Evolutionary conservation across 208 protist species (phyloP).

Genomic region (Leishmania tarentolae): DNA sequence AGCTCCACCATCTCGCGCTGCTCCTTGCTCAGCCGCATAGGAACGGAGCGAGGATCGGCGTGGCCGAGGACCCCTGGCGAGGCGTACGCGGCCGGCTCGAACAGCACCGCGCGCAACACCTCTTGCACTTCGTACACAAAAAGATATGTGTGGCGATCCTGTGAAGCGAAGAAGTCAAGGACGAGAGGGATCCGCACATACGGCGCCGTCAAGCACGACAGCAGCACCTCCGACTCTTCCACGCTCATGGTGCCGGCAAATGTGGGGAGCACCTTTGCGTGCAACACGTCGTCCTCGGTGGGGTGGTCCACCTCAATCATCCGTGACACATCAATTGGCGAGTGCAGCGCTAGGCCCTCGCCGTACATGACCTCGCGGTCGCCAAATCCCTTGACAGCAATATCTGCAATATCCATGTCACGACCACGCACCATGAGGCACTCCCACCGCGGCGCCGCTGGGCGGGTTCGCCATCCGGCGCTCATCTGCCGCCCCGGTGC

Average conservation of each 20-base stretch:
- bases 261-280: slow-evolving; percentile 65
- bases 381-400: slow-evolving; percentile 74
- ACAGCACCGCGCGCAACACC: slow-evolving; percentile 88
- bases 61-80: slow-evolving; percentile 26
- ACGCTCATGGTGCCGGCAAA: slow-evolving; percentile 71
- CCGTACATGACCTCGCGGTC: slow-evolving; percentile 76
- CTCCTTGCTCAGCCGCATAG: slow-evolving; percentile 59
- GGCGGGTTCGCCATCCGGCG: slow-evolving; percentile 70
- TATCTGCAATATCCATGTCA: slow-evolving; percentile 82
- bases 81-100: slow-evolving; percentile 88
- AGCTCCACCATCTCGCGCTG: slow-evolving; percentile 49
- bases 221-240: slow-evolving; percentile 83
- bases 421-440: slow-evolving; percentile 73
- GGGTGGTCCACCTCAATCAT: slow-evolving; percentile 55
- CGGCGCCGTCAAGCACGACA: slow-evolving; percentile 85
- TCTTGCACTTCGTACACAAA: slow-evolving; percentile 58
- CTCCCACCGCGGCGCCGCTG: slow-evolving; percentile 64
- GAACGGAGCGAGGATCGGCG: slow-evolving; percentile 53
- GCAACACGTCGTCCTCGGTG: slow-evolving; percentile 91
- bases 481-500: slow-evolving; percentile 70
- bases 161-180: slow-evolving; percentile 85
- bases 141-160: slow-evolving; percentile 84
- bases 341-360: slow-evolving; percentile 73
- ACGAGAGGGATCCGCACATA: slow-evolving; percentile 87
- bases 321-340: slow-evolving; percentile 65